Evolutionary conservation across 768 basidiomycete genomes (phyloP), one percentile per base, ranked within the genome.

Genomic region (Neoboletus subvelutipes): DNA sequence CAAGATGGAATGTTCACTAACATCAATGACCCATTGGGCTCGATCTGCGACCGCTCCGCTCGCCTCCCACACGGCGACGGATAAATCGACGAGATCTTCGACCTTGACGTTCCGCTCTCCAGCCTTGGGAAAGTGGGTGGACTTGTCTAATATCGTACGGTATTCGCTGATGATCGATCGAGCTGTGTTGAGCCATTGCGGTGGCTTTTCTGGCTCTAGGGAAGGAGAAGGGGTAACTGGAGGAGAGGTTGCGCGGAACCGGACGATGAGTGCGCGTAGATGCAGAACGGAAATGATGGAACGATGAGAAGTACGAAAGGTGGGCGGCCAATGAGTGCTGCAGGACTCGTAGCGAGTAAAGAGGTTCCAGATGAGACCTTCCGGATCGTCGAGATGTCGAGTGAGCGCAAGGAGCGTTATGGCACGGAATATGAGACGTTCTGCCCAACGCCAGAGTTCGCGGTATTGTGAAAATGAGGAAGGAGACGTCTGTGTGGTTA

Each of bases 371-470:
- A 88, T 67, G 11, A 75, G 75, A 45, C 74, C 71, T 22, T 66
- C 64, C 7, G 63, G 52, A 50, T 78, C 75, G 46, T 77, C 73
- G 11, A 68, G 67, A 54, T 65, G 62, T 15, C 73, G 75, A 0
- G 74, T 72, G 15, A 79, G 78, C 4, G 90, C 75, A 17, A 85
- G 81, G 0, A 93, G 71, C 2, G 90, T 75, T 42, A 90, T 79
- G 2, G 85, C 86, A n/a, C 94, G 82, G 77, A 90, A 89, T n/a
- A 94, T 75, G 24, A 92, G 78, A 20, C 85, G 80, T 63, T 96
- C 92, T 3, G 83, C 77, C 90, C 91, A 94, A 49, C 93, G 80
- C 79, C 92, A 94, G 11, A 95, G 78, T 64, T 98, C 94, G 8
- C 88, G 87, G 54, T 89, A 85, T 45, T 80, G 80, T 4, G 75